phyloP scores from a whole-genome alignment of 2,329 filamentous ascomycete genomes.

The Nannizzia gypsea region DNA sequence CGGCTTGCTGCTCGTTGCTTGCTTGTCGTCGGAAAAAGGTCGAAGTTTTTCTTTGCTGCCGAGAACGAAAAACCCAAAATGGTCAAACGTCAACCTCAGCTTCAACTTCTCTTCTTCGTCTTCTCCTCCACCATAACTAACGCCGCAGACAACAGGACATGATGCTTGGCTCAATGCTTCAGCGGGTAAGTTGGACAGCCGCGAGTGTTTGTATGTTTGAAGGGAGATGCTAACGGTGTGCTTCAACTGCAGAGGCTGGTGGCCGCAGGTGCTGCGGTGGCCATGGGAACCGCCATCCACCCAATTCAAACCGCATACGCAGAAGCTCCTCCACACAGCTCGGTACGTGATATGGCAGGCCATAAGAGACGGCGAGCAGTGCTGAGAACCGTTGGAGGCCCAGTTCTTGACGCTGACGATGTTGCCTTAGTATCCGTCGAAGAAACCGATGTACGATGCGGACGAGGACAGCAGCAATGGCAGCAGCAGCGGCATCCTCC shows the following conservation, averaged over 20 bases:
- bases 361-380: not conserved
- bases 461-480: slow-evolving; percentile 8
- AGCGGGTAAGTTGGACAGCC: slow-evolving; percentile 24
- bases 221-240: not conserved
- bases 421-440: slow-evolving; percentile 6
- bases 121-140: not conserved
- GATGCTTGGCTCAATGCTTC: slow-evolving; percentile 33
- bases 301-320: slow-evolving; percentile 33
- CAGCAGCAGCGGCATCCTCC: not conserved
- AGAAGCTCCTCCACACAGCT: slow-evolving; percentile 28
- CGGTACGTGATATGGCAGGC: slow-evolving; percentile 18
- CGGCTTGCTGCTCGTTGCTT: not conserved
- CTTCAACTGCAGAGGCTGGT: slow-evolving; percentile 24
- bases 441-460: slow-evolving; percentile 17
- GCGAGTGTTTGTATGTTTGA: slow-evolving; percentile 8
- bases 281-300: slow-evolving; percentile 30
- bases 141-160: slow-evolving; percentile 15
- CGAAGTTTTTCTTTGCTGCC: slow-evolving; percentile 1
- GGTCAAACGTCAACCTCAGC: slow-evolving; percentile 10
- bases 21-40: not conserved
- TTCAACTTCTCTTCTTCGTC: slow-evolving; percentile 3
- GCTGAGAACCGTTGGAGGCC: not conserved
- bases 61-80: slow-evolving; percentile 9
- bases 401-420: not conserved
- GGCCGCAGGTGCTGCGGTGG: slow-evolving; percentile 31